Evolutionary conservation across 148 eudicot species (phyloP).

Genomic region (Fagopyrum tataricum): DNA sequence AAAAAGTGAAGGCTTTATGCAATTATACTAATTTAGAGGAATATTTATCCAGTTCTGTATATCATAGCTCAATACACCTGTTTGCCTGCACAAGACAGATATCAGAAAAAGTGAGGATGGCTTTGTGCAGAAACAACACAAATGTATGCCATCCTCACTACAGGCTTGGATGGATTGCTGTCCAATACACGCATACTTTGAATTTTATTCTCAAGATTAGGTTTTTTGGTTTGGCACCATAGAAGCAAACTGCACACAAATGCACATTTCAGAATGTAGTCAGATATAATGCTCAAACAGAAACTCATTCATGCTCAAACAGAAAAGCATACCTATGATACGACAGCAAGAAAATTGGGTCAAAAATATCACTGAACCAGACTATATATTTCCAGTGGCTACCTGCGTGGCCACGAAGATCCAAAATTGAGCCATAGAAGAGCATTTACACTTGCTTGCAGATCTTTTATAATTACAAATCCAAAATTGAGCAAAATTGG

Average conservation of each 20-base stretch:
- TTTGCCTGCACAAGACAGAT: no score
- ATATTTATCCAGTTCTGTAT: not conserved
- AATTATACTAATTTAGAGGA: not conserved
- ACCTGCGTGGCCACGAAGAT: no score
- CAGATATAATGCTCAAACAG: not conserved
- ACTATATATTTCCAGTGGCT: no score
- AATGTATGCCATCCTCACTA: slow-evolving; percentile 93
- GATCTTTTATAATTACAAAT: no score
- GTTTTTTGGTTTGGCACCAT: slow-evolving; percentile 56
- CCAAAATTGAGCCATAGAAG: no score
- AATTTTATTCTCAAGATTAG: slow-evolving; percentile 73
- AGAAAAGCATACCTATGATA: no score
- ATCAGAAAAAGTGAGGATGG: no score
- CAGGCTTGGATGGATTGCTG: slow-evolving; percentile 78
- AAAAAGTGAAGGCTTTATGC: not conserved
- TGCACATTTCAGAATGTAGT: not conserved
- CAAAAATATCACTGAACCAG: no score
- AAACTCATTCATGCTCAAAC: not conserved
- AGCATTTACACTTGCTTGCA: no score
- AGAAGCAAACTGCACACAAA: slow-evolving; percentile 55
- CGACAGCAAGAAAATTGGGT: no score
- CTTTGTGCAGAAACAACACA: slow-evolving; percentile 96
- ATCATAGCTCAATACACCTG: not conserved
- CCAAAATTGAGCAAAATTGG: no score
- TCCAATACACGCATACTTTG: slow-evolving; percentile 70